Evolutionary conservation across 228 moss, liverwort and hornwort genomes (phyloP).

Genomic region (Sphagnum magellanicum): DNA sequence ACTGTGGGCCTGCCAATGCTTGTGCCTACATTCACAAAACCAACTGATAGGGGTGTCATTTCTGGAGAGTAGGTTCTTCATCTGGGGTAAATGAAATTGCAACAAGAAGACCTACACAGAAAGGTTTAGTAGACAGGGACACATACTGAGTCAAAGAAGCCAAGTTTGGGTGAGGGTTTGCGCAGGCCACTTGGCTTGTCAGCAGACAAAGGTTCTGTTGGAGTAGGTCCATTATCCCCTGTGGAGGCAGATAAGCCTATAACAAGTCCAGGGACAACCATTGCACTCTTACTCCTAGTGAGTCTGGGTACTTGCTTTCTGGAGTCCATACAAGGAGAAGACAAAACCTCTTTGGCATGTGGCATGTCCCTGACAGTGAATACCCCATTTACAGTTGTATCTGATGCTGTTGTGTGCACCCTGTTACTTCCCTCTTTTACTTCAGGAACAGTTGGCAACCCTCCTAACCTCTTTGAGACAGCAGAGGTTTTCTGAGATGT

Average conservation of each 20-base stretch:
- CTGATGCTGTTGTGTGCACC: slow-evolving; percentile 8
- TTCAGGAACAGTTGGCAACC: slow-evolving; percentile 33
- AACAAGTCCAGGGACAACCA: slow-evolving; percentile 18
- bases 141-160: slow-evolving; percentile 82
- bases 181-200: slow-evolving; percentile 64
- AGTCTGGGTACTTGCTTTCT: slow-evolving; percentile 5
- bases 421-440: slow-evolving; percentile 22
- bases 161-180: slow-evolving; percentile 82
- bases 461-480: slow-evolving; percentile 14
- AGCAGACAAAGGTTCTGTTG: slow-evolving; percentile 11
- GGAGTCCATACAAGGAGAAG: slow-evolving; percentile 8
- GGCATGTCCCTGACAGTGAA: slow-evolving; percentile 38
- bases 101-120: too few species aligned
- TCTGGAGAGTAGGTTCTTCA: too few species aligned
- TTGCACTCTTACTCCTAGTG: slow-evolving; percentile 39
- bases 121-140: neutral
- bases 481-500: slow-evolving; percentile 13
- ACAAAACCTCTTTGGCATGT: slow-evolving; percentile 21
- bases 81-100: too few species aligned
- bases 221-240: slow-evolving; percentile 7
- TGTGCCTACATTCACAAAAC: slow-evolving; percentile 22
- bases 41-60: neutral
- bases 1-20: slow-evolving; percentile 25
- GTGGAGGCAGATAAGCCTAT: slow-evolving; percentile 10
- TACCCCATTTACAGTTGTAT: slow-evolving; percentile 15